Evolutionary conservation across 352 stramenopile species (phyloP), one percentile per base, ranked within the genome.

Genomic region (Phytophthora megakarya): DNA sequence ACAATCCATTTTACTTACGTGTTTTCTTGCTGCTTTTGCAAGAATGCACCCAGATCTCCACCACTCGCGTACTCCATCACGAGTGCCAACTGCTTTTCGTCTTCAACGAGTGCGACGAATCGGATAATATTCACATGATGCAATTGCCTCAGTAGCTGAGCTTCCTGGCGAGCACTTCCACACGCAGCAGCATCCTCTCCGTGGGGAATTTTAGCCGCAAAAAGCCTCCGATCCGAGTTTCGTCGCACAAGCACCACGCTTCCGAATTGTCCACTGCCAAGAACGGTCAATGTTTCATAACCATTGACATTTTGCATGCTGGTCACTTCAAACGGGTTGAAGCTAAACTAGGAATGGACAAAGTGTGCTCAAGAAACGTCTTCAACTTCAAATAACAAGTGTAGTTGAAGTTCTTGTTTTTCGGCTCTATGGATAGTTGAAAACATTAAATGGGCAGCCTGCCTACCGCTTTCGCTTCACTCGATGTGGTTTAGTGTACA

Each of bases 1-100:
- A n/a, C n/a, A n/a, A n/a, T n/a, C n/a, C n/a, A n/a, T n/a, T 21
- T 45, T 21, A 5, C 54, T 39, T 47, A 73, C 67, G n/a, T 52
- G 52, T 30, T 72, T 18, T 70, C 47, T 16, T 59, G 67, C 16
- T 70, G 46, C 11, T 23, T 51, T 22, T 38, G 62, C 21, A 94
- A 56, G n/a, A 81, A 80, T 3, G 21, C 21, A n/a, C 84, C 72
- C 22, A 95, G 65, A 39, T 92, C 81, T 18, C 86, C 86, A 6
- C 78, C 73, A 22, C 58, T 72, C 1, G 87, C 79, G 56, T 86
- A 92, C 53, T 96, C 87, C 84, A 95, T 93, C 40, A 94, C 38
- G 42, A 95, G 86, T 25, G 51, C 69, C 12, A 82, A 48, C 32
- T 74, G 60, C 13, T 25, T n/a, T 7, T 56, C 45, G 16, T 44